phyloP scores from a whole-genome alignment of 2,329 filamentous ascomycete genomes.

The Penicillium nordicum region DNA sequence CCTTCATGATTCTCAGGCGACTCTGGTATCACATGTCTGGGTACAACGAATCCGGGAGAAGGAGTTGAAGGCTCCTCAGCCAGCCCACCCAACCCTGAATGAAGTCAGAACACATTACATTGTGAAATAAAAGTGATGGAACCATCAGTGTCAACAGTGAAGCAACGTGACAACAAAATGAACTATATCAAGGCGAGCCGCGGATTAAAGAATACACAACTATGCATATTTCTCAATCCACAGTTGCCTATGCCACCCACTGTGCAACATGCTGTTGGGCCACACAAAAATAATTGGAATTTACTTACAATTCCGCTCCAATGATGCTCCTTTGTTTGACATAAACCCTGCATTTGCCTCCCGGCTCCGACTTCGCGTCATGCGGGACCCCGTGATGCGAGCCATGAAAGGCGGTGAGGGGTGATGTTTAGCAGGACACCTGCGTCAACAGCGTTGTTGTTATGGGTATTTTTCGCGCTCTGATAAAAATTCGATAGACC shows the following conservation, averaged over 20 bases:
- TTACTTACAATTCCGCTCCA: background rate
- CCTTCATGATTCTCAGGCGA: conserved; percentile 27
- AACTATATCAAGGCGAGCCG: no score
- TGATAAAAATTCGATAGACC: background rate
- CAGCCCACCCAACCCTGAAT: conserved; percentile 12
- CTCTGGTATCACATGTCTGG: conserved; percentile 17
- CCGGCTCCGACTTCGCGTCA: conserved; percentile 40
- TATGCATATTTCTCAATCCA: background rate
- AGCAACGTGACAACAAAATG: background rate
- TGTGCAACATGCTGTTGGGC: background rate
- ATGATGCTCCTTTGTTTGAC: background rate
- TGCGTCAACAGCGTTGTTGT: background rate
- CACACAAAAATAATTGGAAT: background rate
- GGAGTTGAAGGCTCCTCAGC: conserved; percentile 13
- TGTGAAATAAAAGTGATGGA: background rate
- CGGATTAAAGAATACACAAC: background rate
- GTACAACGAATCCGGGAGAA: conserved; percentile 8
- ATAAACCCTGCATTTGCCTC: conserved; percentile 24
- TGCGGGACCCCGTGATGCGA: conserved; percentile 15
- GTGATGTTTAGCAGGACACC: background rate
- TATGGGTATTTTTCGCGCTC: background rate
- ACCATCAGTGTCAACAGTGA: background rate
- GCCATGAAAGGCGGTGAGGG: conserved; percentile 3
- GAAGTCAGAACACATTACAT: conserved; percentile 7
- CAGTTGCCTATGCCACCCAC: background rate